Percentiles rank a stretch among this genome's conserved stretches.
These are phyloP conservation scores for Cladosporium sp. DNA, from an alignment of 2,329 filamentous ascomycete species.

Conservation along the genomic window DNA sequence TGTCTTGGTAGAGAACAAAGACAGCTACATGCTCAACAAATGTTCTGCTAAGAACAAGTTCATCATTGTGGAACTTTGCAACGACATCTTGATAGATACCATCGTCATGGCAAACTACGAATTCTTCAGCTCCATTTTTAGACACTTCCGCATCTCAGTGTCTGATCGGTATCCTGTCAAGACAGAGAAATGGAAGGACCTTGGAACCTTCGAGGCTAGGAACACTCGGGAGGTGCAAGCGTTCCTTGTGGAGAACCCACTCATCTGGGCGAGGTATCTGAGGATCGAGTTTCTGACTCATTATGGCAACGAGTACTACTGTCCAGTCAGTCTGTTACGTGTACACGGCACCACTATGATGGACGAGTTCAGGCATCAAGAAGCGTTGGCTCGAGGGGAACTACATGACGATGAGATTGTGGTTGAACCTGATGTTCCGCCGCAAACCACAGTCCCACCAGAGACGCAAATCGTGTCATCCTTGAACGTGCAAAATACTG, in stretches of 20 bases:
- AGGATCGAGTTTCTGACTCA: constrained; percentile 88
- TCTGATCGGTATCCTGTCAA: constrained; percentile 95
- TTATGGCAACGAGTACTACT: constrained; percentile 96
- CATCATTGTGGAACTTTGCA: constrained; percentile 88
- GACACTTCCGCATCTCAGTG: constrained; percentile 84
- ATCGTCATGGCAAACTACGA: constrained; percentile 98
- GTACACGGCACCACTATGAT: constrained; percentile 93
- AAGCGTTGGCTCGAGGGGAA: constrained; percentile 58
- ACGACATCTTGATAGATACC: constrained; percentile 82
- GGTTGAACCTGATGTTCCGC: constrained; percentile 31
- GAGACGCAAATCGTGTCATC: background rate
- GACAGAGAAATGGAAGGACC: constrained; percentile 80
- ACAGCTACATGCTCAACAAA: constrained; percentile 95
- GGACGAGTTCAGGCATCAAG: constrained; percentile 87
- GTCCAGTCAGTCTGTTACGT: constrained; percentile 81
- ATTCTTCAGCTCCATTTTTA: constrained; percentile 97
- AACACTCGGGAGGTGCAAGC: constrained; percentile 93
- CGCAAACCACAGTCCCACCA: constrained; percentile 1
- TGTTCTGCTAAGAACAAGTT: constrained; percentile 87
- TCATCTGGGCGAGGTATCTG: constrained; percentile 93
- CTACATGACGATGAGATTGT: constrained; percentile 60
- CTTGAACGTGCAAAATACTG: background rate
- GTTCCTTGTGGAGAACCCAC: constrained; percentile 87
- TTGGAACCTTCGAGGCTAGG: constrained; percentile 84
- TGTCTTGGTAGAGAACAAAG: constrained; percentile 92